These are phyloP conservation scores for Malassezia slooffiae DNA, from an alignment of 1,284 basidiomycete species.

Conservation along the genomic window DNA sequence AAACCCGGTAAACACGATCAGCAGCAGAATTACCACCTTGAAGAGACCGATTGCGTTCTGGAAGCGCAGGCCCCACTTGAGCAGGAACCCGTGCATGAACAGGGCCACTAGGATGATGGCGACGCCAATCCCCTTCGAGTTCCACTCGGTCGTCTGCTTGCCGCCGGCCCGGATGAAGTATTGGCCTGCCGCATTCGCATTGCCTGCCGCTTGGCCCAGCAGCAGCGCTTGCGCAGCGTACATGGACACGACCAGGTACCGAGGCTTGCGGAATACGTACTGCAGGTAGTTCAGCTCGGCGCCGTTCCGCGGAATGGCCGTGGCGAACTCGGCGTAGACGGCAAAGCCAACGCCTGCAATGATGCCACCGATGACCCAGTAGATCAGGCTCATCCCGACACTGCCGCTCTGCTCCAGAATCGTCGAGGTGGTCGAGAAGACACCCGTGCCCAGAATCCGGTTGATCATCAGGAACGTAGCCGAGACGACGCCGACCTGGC, in stretches of 20 bases:
- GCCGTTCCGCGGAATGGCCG: conserved; percentile 59
- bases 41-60: conserved; percentile 60
- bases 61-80: conserved; percentile 56
- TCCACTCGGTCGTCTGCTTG: conserved; percentile 50
- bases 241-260: conserved; percentile 55
- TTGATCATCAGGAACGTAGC: conserved; percentile 64
- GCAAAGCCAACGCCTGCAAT: conserved; percentile 56
- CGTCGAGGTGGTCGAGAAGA: conserved; percentile 62
- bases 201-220: conserved; percentile 55
- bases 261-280: conserved; percentile 58
- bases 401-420: conserved; percentile 60
- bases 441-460: conserved; percentile 65
- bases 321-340: conserved; percentile 61
- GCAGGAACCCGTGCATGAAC: conserved; percentile 54
- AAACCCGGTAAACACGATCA: conserved; percentile 55
- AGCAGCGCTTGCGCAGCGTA: conserved; percentile 57
- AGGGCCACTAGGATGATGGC: conserved; percentile 49
- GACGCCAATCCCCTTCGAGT: conserved; percentile 55
- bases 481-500: conserved; percentile 49
- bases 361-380: conserved; percentile 61
- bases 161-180: conserved; percentile 54
- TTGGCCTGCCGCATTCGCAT: conserved; percentile 54
- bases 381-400: conserved; percentile 50
- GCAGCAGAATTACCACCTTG: conserved; percentile 56
- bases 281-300: conserved; percentile 68